Base-by-base conservation (phyloP, 1,284 basidiomycete genomes). In the Fomitopsis betulina region DNA sequence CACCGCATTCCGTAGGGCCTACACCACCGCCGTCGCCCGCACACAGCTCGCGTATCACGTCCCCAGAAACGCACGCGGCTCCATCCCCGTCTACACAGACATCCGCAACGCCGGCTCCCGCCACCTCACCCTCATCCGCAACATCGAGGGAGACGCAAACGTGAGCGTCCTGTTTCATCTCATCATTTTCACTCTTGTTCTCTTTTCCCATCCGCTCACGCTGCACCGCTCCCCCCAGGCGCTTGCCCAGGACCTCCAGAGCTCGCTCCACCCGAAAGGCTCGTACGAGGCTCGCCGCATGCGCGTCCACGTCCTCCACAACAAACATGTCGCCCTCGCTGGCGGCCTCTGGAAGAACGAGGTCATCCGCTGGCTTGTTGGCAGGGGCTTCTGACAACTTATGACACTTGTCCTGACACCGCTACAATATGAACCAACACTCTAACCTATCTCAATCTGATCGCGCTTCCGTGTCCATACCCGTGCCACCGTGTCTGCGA, bases 1-100 rank as follows among this genome's bases (percentile, higher is more conserved):
- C 39, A n/a, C 2, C 42, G 21, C 42, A 21, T 15, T 47, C 23
- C 51, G 17, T 38, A 51, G 39, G 40, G 51, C 50, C 38, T 33
- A 42, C 57, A n/a, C 33, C 45, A 52, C 53, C 58, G 54, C 56
- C 57, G 33, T 55, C 47, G 45, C 56, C 15, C 47, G 23, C 27
- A 8, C 63, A 19, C 60, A 56, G 58, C 71, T 73, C 53, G 72
- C 80, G 40, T 91, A 89, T 72, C 81, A 79, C 59, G 75, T 91
- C 54, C 78, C 79, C 32, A 81, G 88, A 61, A 91, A 87, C 71
- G 70, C 80, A 42, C 76, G 76, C 55, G 86, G 86, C 38, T 80
- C 80, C 53, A 77, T 91, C 30, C 88, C 88, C 53, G 85, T 91
- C 23, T 90, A 89, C 70, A 82, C 85, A 40, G 86, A 90, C 70